phyloP scores from a whole-genome alignment of 305 asterid species.

The Ajuga reptans region DNA sequence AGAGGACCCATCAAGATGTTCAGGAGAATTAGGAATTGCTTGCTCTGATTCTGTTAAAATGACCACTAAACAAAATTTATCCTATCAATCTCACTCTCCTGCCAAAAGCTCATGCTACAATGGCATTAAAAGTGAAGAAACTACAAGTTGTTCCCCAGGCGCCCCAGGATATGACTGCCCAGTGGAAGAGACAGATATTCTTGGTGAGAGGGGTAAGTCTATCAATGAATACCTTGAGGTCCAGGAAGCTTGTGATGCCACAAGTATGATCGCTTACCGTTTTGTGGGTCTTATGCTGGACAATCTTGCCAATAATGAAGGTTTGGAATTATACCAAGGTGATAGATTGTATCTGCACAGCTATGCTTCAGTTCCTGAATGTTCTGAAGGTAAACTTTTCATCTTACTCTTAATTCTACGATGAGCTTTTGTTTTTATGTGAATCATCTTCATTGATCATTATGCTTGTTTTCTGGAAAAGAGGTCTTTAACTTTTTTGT shows the following conservation, averaged over 20 bases:
- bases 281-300: slow-evolving; percentile 46
- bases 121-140: slow-evolving; percentile 24
- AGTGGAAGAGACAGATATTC: slow-evolving; percentile 19
- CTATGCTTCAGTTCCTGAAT: slow-evolving; percentile 26
- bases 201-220: slow-evolving; percentile 16
- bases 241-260: slow-evolving; percentile 63
- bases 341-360: slow-evolving; percentile 37
- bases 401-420: not conserved
- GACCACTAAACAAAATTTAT: slow-evolving; percentile 18
- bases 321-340: slow-evolving; percentile 26
- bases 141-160: slow-evolving; percentile 4
- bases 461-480: not conserved
- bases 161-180: slow-evolving; percentile 19
- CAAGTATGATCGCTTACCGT: slow-evolving; percentile 48
- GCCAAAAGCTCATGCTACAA: slow-evolving; percentile 18
- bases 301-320: slow-evolving; percentile 38
- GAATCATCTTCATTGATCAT: not conserved
- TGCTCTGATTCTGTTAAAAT: slow-evolving; percentile 11
- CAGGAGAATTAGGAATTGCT: slow-evolving; percentile 18
- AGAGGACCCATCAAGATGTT: slow-evolving; percentile 4
- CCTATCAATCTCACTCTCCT: slow-evolving; percentile 19
- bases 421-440: not conserved
- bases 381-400: slow-evolving; percentile 31
- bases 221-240: slow-evolving; percentile 52
- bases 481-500: not conserved